These are phyloP conservation scores for Luffa acutangula DNA, from an alignment of 306 rosid species.

Conservation along the genomic window DNA sequence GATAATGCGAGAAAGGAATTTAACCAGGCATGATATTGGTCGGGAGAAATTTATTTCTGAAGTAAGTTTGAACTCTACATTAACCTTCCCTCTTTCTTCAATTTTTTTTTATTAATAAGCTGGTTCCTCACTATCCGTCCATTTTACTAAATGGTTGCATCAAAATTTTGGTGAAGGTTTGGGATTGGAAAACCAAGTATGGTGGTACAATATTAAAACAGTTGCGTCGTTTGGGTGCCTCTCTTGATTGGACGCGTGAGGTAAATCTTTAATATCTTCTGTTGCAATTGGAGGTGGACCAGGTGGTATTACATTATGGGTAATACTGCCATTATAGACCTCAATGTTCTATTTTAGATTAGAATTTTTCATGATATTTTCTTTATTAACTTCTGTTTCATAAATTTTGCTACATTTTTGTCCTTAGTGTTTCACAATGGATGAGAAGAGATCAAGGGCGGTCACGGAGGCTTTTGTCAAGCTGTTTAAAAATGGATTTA, in stretches of 20 bases:
- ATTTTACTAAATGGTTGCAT: slow-evolving; percentile 11
- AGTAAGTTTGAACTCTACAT: slow-evolving; percentile 36
- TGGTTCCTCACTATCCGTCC: neutral
- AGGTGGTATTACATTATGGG: neutral
- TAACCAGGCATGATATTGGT: slow-evolving; percentile 81
- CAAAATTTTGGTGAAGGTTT: slow-evolving; percentile 47
- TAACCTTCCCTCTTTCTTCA: neutral
- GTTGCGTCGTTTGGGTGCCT: slow-evolving; percentile 81
- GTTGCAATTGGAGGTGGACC: neutral
- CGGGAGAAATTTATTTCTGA: slow-evolving; percentile 65
- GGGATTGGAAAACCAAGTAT: slow-evolving; percentile 83
- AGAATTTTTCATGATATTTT: neutral
- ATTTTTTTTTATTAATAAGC: neutral
- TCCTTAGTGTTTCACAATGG: slow-evolving; percentile 90
- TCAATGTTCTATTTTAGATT: neutral
- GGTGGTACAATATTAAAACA: slow-evolving; percentile 81
- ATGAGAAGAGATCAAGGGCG: slow-evolving; percentile 69
- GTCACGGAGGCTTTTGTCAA: slow-evolving; percentile 91
- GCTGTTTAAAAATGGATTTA: slow-evolving; percentile 59
- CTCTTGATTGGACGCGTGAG: slow-evolving; percentile 98
- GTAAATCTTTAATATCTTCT: slow-evolving; percentile 23
- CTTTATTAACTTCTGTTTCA: neutral
- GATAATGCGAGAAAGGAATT: slow-evolving; percentile 65
- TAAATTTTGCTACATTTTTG: slow-evolving; percentile 1
- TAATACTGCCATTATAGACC: neutral